Percentiles rank a stretch among this genome's conserved stretches.
Conservation (phyloP, 2,329 filamentous ascomycete genomes). For the Aspergillus pseudoviridinutans region DNA sequence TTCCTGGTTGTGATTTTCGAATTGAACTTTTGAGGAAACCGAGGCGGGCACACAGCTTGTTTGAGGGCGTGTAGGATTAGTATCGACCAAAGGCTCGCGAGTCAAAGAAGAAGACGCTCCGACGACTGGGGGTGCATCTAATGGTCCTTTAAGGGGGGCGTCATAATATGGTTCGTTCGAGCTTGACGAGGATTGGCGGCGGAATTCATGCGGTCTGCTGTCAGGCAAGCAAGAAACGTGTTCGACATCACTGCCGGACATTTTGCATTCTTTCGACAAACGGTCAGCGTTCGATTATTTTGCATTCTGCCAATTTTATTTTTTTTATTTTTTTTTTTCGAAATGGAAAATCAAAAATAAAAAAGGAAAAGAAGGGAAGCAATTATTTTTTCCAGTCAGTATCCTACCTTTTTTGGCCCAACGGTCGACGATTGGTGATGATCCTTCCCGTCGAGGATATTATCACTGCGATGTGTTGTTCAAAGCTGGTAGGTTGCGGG, state of each 20-base stretch:
- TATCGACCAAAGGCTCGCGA: conserved; percentile 14
- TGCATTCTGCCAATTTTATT: neutral
- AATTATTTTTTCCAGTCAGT: neutral
- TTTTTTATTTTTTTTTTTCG: neutral
- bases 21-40: conserved; percentile 8
- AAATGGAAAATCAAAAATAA: neutral
- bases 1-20: conserved; percentile 16
- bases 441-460: conserved; percentile 26
- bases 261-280: conserved; percentile 36
- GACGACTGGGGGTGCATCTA: conserved; percentile 26
- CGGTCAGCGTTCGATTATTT: conserved; percentile 18
- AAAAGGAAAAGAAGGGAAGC: neutral
- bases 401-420: conserved; percentile 5
- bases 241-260: conserved; percentile 42
- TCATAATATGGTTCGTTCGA: conserved; percentile 21
- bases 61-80: neutral
- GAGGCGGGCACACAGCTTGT: conserved; percentile 2
- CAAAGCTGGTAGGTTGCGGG: conserved; percentile 32
- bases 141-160: conserved; percentile 17
- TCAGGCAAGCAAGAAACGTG: conserved; percentile 36
- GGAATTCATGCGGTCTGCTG: conserved; percentile 25
- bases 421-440: conserved; percentile 24
- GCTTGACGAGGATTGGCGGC: conserved; percentile 28
- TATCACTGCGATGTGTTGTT: conserved; percentile 36
- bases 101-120: conserved; percentile 16